These are phyloP conservation scores for Puccinellia tenuiflora DNA, from an alignment of 176 grass and related monocot genomes.

Conservation along the genomic window DNA sequence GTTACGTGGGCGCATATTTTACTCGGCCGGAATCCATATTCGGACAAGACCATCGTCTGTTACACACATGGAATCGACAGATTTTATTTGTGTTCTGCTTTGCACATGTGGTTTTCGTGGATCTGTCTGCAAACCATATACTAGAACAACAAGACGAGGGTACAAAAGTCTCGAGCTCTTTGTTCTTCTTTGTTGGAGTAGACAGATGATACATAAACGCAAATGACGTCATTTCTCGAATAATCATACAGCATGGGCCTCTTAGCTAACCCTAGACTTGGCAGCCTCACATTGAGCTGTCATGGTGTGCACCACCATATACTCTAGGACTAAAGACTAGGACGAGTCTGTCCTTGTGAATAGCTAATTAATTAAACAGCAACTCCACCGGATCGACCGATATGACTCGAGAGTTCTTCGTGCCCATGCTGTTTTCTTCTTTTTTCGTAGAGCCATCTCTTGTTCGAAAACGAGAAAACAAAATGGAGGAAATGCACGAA, in stretches of 20 bases:
- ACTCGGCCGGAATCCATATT: background rate
- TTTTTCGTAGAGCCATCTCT: background rate
- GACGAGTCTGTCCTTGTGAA: background rate
- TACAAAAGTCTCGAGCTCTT: background rate
- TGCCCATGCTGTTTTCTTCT: background rate
- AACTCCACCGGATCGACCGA: background rate
- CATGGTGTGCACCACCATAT: background rate
- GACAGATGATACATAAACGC: background rate
- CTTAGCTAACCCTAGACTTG: background rate
- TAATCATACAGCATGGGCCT: background rate
- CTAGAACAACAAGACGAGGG: too few relatives aligned
- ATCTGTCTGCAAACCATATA: background rate
- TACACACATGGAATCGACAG: background rate
- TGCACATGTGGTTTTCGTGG: background rate
- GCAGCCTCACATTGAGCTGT: background rate
- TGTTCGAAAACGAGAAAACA: background rate
- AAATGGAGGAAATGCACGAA: background rate
- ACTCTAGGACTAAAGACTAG: background rate
- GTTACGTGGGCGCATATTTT: background rate
- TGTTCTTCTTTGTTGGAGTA: background rate
- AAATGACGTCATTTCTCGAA: background rate
- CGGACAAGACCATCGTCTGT: background rate
- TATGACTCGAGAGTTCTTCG: background rate
- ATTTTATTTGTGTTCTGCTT: background rate
- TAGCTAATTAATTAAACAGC: background rate